Conservation (phyloP, 129 eudicot species). For the Saposhnikovia divaricata region DNA sequence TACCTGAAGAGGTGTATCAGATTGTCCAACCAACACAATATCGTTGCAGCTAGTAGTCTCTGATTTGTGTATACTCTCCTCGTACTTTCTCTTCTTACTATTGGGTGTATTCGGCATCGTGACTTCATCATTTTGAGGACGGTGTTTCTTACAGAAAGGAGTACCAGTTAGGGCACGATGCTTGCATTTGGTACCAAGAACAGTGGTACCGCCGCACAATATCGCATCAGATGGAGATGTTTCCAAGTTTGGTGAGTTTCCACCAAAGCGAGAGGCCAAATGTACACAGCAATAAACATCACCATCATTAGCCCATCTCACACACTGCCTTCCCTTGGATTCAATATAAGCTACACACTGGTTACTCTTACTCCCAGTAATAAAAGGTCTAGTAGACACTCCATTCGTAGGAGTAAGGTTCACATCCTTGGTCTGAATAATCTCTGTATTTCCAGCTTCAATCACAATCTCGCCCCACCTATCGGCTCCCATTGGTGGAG, state of each 20-base stretch:
- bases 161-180: conserved; percentile 66
- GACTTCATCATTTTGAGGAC: conserved; percentile 36
- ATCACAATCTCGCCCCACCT: conserved; percentile 66
- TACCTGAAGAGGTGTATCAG: conserved; percentile 25
- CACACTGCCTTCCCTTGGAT: conserved; percentile 92
- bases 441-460: conserved; percentile 43
- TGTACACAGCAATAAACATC: conserved; percentile 93
- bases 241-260: conserved; percentile 39
- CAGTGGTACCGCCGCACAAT: conserved; percentile 90
- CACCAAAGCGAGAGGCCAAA: conserved; percentile 51
- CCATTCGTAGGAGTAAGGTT: conserved; percentile 31
- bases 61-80: conserved; percentile 24
- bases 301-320: conserved; percentile 94
- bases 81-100: conserved; percentile 53
- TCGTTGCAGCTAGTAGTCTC: conserved; percentile 37
- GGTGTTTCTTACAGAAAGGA: conserved; percentile 86
- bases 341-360: conserved; percentile 86
- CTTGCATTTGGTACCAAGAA: conserved; percentile 90
- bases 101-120: conserved; percentile 29
- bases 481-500: conserved; percentile 23
- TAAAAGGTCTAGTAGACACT: conserved; percentile 23
- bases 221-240: conserved; percentile 44
- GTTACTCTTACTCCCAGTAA: conserved; percentile 34
- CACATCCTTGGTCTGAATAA: conserved; percentile 26
- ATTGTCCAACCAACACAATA: conserved; percentile 36